Evolutionary conservation across 495 filamentous ascomycete genomes (phyloP).

Genomic region (Neohortaea acidophila): DNA sequence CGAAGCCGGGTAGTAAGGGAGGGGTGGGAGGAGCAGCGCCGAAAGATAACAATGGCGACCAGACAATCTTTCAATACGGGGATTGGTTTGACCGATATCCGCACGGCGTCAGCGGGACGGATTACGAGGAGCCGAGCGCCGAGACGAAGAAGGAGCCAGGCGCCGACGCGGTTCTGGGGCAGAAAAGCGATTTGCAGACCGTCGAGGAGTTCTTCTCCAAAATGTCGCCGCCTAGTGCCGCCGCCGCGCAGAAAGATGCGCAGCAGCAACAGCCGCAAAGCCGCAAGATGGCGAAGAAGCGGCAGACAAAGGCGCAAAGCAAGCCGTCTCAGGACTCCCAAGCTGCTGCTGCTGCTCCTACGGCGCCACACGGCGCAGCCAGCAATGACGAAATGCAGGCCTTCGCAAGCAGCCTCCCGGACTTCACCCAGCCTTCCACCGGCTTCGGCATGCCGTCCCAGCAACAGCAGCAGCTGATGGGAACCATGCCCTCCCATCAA

Average conservation of each 20-base stretch:
- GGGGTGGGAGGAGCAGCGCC: no score
- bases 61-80: slow-evolving; percentile 80
- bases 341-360: no score
- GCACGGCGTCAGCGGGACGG: slow-evolving; percentile 68
- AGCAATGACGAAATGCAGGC: slow-evolving; percentile 20
- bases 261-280: not conserved
- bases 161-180: slow-evolving; percentile 66
- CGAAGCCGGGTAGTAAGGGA: slow-evolving; percentile 36
- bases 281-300: slow-evolving; percentile 29
- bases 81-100: slow-evolving; percentile 97
- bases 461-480: slow-evolving; percentile 27
- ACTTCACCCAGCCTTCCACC: slow-evolving; percentile 23
- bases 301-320: slow-evolving; percentile 14
- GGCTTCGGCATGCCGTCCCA: slow-evolving; percentile 30
- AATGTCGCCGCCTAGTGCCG: slow-evolving; percentile 49
- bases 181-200: slow-evolving; percentile 76
- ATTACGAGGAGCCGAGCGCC: slow-evolving; percentile 64
- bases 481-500: slow-evolving; percentile 23
- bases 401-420: slow-evolving; percentile 11
- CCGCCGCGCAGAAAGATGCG: slow-evolving; percentile 21
- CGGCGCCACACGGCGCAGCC: not conserved
- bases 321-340: not conserved
- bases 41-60: slow-evolving; percentile 16
- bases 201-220: slow-evolving; percentile 91
- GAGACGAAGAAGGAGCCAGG: slow-evolving; percentile 52